Evolutionary conservation across 495 filamentous ascomycete species (phyloP).

Genomic region (Penicillium turbatum): DNA sequence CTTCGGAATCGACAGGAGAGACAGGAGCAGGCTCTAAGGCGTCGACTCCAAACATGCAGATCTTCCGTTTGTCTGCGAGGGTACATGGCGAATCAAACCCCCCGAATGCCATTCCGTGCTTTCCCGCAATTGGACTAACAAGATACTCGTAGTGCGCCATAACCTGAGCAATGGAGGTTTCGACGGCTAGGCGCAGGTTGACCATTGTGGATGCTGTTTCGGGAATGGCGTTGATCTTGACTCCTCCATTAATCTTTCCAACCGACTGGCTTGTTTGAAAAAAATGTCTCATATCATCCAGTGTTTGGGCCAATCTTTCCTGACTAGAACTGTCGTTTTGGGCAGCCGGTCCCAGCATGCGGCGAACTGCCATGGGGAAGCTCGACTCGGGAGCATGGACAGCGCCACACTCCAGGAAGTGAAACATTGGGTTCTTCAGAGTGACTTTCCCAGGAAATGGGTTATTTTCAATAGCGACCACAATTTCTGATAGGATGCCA

Average conservation of each 20-base stretch:
- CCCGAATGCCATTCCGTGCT: conserved; percentile 49
- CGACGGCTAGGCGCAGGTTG: conserved; percentile 55
- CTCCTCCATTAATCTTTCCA: conserved; percentile 52
- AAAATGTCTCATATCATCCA: conserved; percentile 10
- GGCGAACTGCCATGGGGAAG: conserved; percentile 7
- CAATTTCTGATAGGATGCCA: conserved; percentile 54
- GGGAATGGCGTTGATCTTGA: conserved; percentile 58
- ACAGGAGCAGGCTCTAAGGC: conserved; percentile 48
- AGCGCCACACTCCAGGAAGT: conserved; percentile 12
- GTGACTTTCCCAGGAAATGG: conserved; percentile 36
- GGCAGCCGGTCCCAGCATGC: conserved; percentile 1
- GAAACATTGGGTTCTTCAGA: conserved; percentile 13
- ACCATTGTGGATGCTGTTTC: conserved; percentile 48
- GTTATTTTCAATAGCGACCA: conserved; percentile 49
- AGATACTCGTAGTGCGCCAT: conserved; percentile 40
- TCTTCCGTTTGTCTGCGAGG: conserved; percentile 27
- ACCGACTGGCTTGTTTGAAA: conserved; percentile 29
- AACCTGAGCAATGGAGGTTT: conserved; percentile 14
- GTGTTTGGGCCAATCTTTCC: conserved; percentile 2
- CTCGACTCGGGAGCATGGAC: conserved; percentile 10
- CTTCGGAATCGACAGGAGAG: conserved; percentile 44
- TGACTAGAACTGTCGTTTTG: neutral
- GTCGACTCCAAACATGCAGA: conserved; percentile 18
- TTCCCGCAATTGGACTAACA: conserved; percentile 44
- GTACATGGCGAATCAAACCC: conserved; percentile 38